Evolutionary conservation across 1,284 basidiomycete genomes (phyloP).

Genomic region (Somion occarium): DNA sequence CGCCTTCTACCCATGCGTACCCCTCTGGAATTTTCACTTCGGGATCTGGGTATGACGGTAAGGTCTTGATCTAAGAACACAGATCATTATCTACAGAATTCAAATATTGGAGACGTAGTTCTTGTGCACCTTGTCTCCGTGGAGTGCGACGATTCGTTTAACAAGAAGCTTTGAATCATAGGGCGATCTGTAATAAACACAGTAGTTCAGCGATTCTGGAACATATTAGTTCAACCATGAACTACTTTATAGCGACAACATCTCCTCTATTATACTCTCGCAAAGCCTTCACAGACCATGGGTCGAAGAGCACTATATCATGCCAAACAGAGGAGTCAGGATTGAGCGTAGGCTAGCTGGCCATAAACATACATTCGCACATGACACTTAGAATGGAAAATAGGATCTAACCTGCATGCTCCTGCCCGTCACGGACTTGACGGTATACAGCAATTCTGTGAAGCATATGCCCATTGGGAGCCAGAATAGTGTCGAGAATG

Average conservation of each 20-base stretch:
- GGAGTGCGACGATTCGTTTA: slow-evolving; percentile 64
- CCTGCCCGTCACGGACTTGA: slow-evolving; percentile 54
- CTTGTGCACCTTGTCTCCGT: slow-evolving; percentile 46
- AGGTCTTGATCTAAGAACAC: slow-evolving; percentile 49
- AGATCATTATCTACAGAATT: too few relatives aligned
- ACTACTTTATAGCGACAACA: slow-evolving; percentile 58
- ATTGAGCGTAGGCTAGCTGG: slow-evolving; percentile 68
- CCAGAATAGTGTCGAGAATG: slow-evolving; percentile 45
- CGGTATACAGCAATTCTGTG: slow-evolving; percentile 44
- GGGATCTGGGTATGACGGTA: slow-evolving; percentile 64
- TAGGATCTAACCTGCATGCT: slow-evolving; percentile 73
- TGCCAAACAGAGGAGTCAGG: slow-evolving; percentile 58
- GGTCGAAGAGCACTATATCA: slow-evolving; percentile 64
- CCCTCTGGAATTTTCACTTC: slow-evolving; percentile 55
- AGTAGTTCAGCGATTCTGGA: neutral
- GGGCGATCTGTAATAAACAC: slow-evolving; percentile 50
- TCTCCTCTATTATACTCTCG: slow-evolving; percentile 51
- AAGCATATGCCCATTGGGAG: slow-evolving; percentile 48
- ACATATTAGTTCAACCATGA: neutral
- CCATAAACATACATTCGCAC: slow-evolving; percentile 21
- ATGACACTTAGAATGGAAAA: neutral
- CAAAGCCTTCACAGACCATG: slow-evolving; percentile 35
- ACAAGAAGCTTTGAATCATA: slow-evolving; percentile 49
- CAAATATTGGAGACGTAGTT: neutral
- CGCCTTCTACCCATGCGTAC: slow-evolving; percentile 74